These are phyloP conservation scores for Pseudogymnoascus sp. DNA, from an alignment of 2,329 filamentous ascomycete genomes.

Conservation along the genomic window DNA sequence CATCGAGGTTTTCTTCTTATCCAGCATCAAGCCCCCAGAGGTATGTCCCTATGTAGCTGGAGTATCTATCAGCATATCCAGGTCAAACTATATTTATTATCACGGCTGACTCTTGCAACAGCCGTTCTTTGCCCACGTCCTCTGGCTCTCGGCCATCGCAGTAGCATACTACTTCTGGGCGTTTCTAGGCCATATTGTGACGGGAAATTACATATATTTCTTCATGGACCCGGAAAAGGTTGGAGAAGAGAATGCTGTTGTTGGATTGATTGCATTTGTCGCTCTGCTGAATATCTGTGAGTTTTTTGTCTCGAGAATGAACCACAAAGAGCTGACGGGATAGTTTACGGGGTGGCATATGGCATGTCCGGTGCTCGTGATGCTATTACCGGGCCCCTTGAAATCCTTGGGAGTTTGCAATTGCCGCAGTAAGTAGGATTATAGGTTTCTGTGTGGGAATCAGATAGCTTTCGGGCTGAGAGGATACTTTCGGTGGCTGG, in stretches of 20 bases:
- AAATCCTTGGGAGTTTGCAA: neutral
- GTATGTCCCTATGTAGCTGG: slow-evolving; percentile 18
- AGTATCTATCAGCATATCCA: neutral
- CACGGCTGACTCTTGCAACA: slow-evolving; percentile 10
- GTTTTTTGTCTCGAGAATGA: slow-evolving; percentile 6
- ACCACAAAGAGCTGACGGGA: neutral
- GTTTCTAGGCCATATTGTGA: slow-evolving; percentile 22
- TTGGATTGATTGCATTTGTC: slow-evolving; percentile 19
- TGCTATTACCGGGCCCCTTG: neutral
- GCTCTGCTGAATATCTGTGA: slow-evolving; percentile 21
- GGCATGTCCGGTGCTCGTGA: slow-evolving; percentile 21
- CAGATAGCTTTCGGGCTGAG: neutral
- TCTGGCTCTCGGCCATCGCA: slow-evolving; percentile 20
- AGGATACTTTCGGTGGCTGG: neutral
- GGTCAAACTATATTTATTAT: neutral
- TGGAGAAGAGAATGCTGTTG: slow-evolving; percentile 23
- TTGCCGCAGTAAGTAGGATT: neutral
- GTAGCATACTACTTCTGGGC: slow-evolving; percentile 26
- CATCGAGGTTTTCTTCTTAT: slow-evolving; percentile 27
- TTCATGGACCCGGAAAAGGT: slow-evolving; percentile 26
- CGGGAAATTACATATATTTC: slow-evolving; percentile 25
- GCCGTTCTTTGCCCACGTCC: slow-evolving; percentile 22
- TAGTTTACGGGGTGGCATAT: slow-evolving; percentile 21
- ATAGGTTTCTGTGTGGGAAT: neutral
- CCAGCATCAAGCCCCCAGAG: slow-evolving; percentile 26